These are phyloP conservation scores for Solanum gracilifrons DNA, from an alignment of 257 asterid genomes.

Conservation along the genomic window DNA sequence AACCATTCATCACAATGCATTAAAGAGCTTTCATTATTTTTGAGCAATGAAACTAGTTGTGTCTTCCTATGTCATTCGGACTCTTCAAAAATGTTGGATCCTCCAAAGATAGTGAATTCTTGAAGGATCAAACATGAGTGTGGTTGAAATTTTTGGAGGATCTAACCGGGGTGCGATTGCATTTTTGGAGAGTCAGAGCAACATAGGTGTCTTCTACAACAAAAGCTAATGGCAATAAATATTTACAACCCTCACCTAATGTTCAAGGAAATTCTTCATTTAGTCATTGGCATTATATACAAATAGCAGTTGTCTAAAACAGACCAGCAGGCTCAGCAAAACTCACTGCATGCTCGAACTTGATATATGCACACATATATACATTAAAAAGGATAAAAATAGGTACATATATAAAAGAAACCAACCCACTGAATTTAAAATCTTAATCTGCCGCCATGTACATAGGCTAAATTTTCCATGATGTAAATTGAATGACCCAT, in stretches of 20 bases:
- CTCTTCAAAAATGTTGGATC: background rate
- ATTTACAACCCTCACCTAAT: background rate
- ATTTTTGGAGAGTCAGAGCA: background rate
- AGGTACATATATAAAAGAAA: background rate
- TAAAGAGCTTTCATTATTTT: background rate
- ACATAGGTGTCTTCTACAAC: background rate
- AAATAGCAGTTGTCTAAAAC: background rate
- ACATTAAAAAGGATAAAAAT: background rate
- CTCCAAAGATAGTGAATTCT: background rate
- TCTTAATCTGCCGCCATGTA: background rate
- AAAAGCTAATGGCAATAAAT: background rate
- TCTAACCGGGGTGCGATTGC: background rate
- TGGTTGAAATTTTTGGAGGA: background rate
- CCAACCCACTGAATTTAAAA: background rate
- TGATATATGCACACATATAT: background rate
- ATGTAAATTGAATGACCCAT: background rate
- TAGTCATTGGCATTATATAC: background rate
- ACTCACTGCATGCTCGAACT: background rate
- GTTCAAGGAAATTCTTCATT: background rate
- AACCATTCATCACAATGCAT: background rate
- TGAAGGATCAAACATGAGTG: background rate
- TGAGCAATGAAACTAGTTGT: background rate
- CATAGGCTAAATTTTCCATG: background rate
- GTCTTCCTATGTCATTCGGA: background rate
- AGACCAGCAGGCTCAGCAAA: background rate